phyloP scores from a whole-genome alignment of 768 basidiomycete species.

The Rhodocollybia butyracea region DNA sequence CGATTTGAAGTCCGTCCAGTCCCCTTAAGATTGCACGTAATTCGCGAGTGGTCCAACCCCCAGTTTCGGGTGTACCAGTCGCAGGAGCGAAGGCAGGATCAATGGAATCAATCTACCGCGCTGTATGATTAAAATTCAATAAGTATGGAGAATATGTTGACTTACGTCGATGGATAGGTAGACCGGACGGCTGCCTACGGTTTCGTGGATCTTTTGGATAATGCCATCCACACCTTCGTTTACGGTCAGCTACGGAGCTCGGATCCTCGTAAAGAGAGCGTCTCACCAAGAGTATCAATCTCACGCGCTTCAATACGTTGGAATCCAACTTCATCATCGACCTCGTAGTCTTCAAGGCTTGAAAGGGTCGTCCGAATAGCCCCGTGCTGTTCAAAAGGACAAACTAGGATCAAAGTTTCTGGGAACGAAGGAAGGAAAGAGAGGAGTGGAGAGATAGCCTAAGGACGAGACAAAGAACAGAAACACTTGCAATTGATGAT shows the following conservation, averaged over 20 bases:
- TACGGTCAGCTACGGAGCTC: too few relatives aligned
- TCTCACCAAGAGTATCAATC: slow-evolving; percentile 73
- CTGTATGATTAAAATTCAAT: background rate
- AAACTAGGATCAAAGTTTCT: slow-evolving; percentile 75
- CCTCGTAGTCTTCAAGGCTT: slow-evolving; percentile 70
- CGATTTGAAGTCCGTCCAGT: slow-evolving; percentile 70
- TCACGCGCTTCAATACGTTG: slow-evolving; percentile 81
- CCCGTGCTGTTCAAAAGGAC: slow-evolving; percentile 61
- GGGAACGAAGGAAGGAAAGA: slow-evolving; percentile 9
- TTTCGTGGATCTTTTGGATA: slow-evolving; percentile 73
- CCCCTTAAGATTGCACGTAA: slow-evolving; percentile 74
- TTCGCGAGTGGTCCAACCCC: slow-evolving; percentile 83
- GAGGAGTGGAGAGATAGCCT: slow-evolving; percentile 15
- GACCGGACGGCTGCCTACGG: slow-evolving; percentile 70
- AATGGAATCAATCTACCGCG: slow-evolving; percentile 65
- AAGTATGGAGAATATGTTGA: background rate
- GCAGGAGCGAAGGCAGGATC: slow-evolving; percentile 83
- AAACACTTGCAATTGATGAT: slow-evolving; percentile 77
- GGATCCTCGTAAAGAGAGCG: too few relatives aligned
- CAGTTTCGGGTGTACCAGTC: slow-evolving; percentile 83
- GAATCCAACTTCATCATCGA: slow-evolving; percentile 79
- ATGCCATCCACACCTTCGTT: slow-evolving; percentile 76
- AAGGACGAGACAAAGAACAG: slow-evolving; percentile 22
- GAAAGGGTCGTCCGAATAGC: slow-evolving; percentile 85
- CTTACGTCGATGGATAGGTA: slow-evolving; percentile 78